Conservation (phyloP, 225 moss, liverwort and hornwort genomes). For the Anthoceros angustus region DNA sequence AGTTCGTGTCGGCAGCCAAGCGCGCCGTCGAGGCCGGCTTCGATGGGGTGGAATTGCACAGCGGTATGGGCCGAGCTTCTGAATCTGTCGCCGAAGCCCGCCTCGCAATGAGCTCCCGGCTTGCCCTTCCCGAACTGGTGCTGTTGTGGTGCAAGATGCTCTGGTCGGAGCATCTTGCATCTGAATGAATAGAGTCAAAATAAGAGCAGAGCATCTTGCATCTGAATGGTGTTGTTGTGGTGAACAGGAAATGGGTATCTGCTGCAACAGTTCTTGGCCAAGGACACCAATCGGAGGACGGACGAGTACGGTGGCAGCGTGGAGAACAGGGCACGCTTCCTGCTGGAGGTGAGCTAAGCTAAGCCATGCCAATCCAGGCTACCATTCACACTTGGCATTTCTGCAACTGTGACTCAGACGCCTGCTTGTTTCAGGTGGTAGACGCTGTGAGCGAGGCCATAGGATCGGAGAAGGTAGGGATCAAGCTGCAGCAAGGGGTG, state of each 20-base stretch:
- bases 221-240: neutral
- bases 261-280: constrained; percentile 5
- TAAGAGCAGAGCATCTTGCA: no score
- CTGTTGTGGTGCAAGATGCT: no score
- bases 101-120: neutral
- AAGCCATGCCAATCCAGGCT: neutral
- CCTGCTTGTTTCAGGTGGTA: constrained; percentile 13
- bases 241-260: neutral
- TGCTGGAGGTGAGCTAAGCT: constrained; percentile 3
- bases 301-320: constrained; percentile 8
- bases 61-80: neutral
- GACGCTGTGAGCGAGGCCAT: constrained; percentile 30
- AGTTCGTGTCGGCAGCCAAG: neutral
- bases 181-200: no score
- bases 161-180: no score
- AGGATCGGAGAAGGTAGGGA: constrained; percentile 30
- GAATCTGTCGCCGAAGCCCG: neutral
- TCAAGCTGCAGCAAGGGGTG: constrained; percentile 41
- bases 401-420: no score
- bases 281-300: constrained; percentile 1
- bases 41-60: constrained; percentile 1
- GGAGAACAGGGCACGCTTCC: constrained; percentile 6
- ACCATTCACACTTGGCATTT: neutral
- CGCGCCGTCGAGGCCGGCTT: neutral
- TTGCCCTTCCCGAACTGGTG: neutral